phyloP scores from a whole-genome alignment of 2,329 filamentous ascomycete species.

The Mycosphaerelloides madeirae region DNA sequence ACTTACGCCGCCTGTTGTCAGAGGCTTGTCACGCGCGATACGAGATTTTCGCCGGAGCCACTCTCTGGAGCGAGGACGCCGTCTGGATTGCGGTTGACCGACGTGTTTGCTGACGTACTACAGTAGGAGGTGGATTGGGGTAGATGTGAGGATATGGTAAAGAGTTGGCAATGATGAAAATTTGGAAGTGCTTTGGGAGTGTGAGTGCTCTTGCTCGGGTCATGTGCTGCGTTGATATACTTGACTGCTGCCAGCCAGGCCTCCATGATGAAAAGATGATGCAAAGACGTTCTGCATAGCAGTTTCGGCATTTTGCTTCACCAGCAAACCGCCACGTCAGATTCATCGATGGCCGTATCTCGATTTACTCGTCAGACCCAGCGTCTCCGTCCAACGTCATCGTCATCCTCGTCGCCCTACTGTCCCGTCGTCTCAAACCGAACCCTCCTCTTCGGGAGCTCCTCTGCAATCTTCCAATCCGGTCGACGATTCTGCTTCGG shows the following conservation, averaged over 20 bases:
- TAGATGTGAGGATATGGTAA: no score
- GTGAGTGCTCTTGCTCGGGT: no score
- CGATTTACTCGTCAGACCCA: not conserved
- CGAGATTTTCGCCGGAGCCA: slow-evolving; percentile 48
- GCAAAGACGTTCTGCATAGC: no score
- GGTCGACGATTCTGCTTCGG: slow-evolving; percentile 1
- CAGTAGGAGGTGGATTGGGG: no score
- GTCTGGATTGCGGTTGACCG: slow-evolving; percentile 46
- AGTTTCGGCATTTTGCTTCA: no score
- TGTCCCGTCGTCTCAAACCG: not conserved
- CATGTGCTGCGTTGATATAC: no score
- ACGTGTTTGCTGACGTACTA: slow-evolving; percentile 39
- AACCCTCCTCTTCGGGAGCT: not conserved
- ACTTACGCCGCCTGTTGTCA: slow-evolving; percentile 37
- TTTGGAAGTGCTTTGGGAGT: no score
- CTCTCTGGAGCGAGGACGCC: slow-evolving; percentile 42
- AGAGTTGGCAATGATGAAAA: no score
- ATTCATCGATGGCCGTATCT: not conserved
- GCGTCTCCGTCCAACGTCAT: no score
- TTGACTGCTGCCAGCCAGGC: no score
- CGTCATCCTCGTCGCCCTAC: not conserved
- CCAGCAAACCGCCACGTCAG: not conserved
- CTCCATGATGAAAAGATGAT: no score
- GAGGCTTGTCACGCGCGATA: slow-evolving; percentile 49
- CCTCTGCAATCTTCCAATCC: not conserved